A percentile compares a stretch with the other conserved stretches of the same genome.
These are phyloP conservation scores for Emmonsia crescens DNA, from an alignment of 2,329 filamentous ascomycete species.

Conservation along the genomic window DNA sequence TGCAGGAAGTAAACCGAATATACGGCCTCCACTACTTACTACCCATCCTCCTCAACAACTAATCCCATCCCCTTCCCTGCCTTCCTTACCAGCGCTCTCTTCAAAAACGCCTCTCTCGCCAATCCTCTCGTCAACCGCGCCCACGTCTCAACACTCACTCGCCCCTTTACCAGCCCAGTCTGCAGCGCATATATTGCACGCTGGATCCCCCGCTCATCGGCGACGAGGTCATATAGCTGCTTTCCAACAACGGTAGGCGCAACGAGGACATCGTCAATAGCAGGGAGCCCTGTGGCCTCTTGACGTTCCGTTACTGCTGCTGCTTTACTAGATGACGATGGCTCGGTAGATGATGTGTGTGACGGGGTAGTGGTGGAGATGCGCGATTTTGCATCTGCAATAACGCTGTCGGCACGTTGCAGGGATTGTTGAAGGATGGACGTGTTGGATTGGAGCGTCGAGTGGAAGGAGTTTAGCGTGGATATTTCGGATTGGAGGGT, in stretches of 20 bases:
- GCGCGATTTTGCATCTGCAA: slow-evolving; percentile 59
- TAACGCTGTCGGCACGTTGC: slow-evolving; percentile 64
- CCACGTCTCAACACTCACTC: slow-evolving; percentile 38
- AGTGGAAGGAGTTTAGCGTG: slow-evolving; percentile 58
- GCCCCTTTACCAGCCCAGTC: slow-evolving; percentile 34
- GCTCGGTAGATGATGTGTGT: slow-evolving; percentile 9
- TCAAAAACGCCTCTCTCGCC: slow-evolving; percentile 39
- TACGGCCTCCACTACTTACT: background rate
- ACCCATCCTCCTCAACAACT: slow-evolving; percentile 8
- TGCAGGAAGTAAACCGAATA: too few species aligned
- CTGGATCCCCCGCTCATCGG: slow-evolving; percentile 75
- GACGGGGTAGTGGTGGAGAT: slow-evolving; percentile 15
- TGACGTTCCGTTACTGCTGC: slow-evolving; percentile 22
- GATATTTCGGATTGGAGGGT: slow-evolving; percentile 63
- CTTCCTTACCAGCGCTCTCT: slow-evolving; percentile 36
- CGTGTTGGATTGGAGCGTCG: slow-evolving; percentile 65
- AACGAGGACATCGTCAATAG: slow-evolving; percentile 85
- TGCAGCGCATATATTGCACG: slow-evolving; percentile 66
- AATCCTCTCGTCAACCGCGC: slow-evolving; percentile 36
- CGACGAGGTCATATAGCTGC: slow-evolving; percentile 79
- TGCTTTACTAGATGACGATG: slow-evolving; percentile 10
- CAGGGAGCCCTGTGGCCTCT: slow-evolving; percentile 43
- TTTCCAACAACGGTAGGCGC: slow-evolving; percentile 86
- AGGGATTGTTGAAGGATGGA: slow-evolving; percentile 67
- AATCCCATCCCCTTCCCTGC: slow-evolving; percentile 37